Percentiles rank a stretch among this genome's conserved stretches.
These are phyloP conservation scores for Cubamyces lactineus DNA, from an alignment of 768 basidiomycete species.

Conservation along the genomic window DNA sequence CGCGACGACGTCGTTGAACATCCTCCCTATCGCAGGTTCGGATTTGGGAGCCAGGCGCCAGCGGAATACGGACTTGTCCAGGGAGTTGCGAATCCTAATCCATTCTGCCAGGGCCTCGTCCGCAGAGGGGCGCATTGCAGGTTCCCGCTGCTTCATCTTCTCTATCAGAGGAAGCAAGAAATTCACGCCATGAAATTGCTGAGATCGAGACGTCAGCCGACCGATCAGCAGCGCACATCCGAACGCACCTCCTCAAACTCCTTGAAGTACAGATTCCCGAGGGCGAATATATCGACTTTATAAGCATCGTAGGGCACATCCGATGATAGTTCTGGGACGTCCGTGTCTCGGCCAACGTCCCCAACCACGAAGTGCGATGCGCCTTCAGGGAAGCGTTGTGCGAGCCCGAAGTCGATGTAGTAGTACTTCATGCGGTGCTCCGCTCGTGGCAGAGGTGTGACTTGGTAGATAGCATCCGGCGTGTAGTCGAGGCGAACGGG, in stretches of 20 bases:
- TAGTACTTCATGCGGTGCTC: constrained; percentile 38
- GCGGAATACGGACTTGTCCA: constrained; percentile 6
- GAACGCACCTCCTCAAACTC: constrained; percentile 24
- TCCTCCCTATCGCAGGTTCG: constrained; percentile 16
- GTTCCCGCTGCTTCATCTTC: constrained; percentile 15
- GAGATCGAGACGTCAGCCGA: background rate
- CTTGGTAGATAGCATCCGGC: constrained; percentile 36
- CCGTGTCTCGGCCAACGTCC: constrained; percentile 26
- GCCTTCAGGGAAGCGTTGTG: constrained; percentile 23
- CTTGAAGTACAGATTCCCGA: constrained; percentile 29
- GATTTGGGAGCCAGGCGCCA: constrained; percentile 18
- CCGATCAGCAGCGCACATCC: background rate
- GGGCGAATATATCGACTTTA: constrained; percentile 32
- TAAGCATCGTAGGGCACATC: constrained; percentile 30
- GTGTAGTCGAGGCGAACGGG: constrained; percentile 34
- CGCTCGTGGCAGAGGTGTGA: constrained; percentile 37
- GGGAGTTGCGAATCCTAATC: background rate
- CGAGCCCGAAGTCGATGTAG: constrained; percentile 31
- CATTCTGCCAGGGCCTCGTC: constrained; percentile 7
- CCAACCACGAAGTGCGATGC: constrained; percentile 23
- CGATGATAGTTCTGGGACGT: constrained; percentile 30
- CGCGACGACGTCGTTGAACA: constrained; percentile 26
- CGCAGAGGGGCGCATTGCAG: constrained; percentile 14
- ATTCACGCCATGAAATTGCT: constrained; percentile 15
- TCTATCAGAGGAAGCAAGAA: constrained; percentile 20